A percentile compares a stretch with the other conserved stretches of the same genome.
Evolutionary conservation across 306 rosid species (phyloP).

Genomic region (Hylodesmum podocarpum): DNA sequence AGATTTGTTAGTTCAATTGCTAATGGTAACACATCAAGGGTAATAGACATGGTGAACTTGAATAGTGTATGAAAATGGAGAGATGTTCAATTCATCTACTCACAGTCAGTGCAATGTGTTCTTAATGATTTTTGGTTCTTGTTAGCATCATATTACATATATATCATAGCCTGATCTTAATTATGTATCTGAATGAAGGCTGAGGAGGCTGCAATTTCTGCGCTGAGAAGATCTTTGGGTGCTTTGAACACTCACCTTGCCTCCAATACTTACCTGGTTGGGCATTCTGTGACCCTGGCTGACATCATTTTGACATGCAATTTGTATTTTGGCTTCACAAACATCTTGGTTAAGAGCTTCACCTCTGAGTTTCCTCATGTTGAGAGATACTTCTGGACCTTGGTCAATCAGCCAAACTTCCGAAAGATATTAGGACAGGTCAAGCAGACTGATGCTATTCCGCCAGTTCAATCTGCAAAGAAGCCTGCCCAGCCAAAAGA

Average conservation of each 20-base stretch:
- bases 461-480: constrained; percentile 55
- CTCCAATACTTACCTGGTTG: constrained; percentile 74
- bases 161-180: background rate
- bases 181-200: constrained; percentile 46
- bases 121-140: background rate
- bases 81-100: background rate
- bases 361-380: constrained; percentile 83
- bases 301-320: constrained; percentile 62
- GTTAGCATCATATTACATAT: background rate
- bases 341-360: constrained; percentile 58
- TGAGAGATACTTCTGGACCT: constrained; percentile 93
- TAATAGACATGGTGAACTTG: background rate
- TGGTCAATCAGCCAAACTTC: constrained; percentile 92
- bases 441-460: constrained; percentile 56
- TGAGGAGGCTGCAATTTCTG: constrained; percentile 63
- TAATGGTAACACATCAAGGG: background rate
- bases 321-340: constrained; percentile 49
- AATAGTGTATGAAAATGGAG: background rate
- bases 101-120: background rate
- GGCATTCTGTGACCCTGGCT: constrained; percentile 79
- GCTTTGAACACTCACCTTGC: constrained; percentile 77
- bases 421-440: constrained; percentile 68
- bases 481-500: constrained; percentile 74
- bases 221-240: constrained; percentile 53
- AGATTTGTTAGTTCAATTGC: background rate